phyloP scores from a whole-genome alignment of 75 land plant genomes.

The Sequoiadendron giganteum region DNA sequence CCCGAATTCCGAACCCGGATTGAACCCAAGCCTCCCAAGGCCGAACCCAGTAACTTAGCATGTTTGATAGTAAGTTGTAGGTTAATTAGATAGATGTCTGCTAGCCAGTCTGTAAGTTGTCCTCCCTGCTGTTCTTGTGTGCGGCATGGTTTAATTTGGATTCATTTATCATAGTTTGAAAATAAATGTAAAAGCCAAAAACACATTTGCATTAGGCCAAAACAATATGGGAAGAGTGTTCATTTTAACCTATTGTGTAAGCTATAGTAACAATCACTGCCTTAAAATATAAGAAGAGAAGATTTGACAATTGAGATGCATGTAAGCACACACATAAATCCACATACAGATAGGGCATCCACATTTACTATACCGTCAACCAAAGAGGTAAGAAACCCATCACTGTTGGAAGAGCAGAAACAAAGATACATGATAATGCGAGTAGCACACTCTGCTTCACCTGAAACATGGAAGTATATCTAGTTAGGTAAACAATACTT shows the following conservation, averaged over 20 bases:
- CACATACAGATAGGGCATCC: slow-evolving; percentile 3
- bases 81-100: too few relatives aligned
- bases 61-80: too few relatives aligned
- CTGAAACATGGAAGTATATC: slow-evolving; percentile 41
- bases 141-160: background rate
- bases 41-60: too few relatives aligned
- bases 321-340: background rate
- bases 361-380: slow-evolving; percentile 78
- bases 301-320: background rate
- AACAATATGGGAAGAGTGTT: background rate
- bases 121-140: background rate
- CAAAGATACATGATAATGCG: slow-evolving; percentile 81
- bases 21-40: too few relatives aligned
- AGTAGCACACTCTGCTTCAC: slow-evolving; percentile 96
- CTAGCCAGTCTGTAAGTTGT: background rate
- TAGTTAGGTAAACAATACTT: background rate
- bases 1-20: too few relatives aligned
- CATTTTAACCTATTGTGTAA: background rate
- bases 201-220: background rate
- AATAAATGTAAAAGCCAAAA: background rate
- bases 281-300: background rate
- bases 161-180: background rate
- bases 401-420: slow-evolving; percentile 93
- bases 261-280: slow-evolving; percentile 5
- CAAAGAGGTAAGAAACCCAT: slow-evolving; percentile 95